Evolutionary conservation across 1,284 basidiomycete species (phyloP).

Genomic region (Irpex rosettiformis): DNA sequence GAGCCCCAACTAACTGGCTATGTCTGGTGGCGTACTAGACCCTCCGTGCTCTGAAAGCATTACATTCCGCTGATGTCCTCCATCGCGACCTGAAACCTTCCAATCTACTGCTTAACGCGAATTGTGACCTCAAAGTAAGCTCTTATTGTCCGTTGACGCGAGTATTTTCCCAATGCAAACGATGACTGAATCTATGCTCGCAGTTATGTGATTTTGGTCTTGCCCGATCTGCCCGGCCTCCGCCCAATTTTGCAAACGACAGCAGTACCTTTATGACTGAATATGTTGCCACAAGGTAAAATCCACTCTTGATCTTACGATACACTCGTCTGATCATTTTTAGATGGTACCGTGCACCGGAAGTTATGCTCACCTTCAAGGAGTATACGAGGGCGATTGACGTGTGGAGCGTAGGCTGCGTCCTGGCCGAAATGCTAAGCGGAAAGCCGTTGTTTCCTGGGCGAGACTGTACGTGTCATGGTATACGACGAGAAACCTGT

Average conservation of each 20-base stretch:
- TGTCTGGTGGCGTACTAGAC: constrained; percentile 43
- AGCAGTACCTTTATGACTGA: constrained; percentile 93
- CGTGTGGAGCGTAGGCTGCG: constrained; percentile 92
- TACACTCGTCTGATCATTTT: constrained; percentile 8
- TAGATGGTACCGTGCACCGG: constrained; percentile 94
- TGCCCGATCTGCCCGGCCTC: constrained; percentile 78
- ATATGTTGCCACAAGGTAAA: constrained; percentile 82
- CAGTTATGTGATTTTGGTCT: constrained; percentile 93
- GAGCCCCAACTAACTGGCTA: not conserved
- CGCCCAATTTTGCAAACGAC: constrained; percentile 77
- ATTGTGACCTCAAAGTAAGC: constrained; percentile 88
- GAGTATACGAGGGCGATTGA: constrained; percentile 93
- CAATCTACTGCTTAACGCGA: constrained; percentile 92
- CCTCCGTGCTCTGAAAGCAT: constrained; percentile 88
- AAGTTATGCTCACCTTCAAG: constrained; percentile 95
- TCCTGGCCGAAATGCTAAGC: constrained; percentile 91
- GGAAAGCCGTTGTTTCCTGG: constrained; percentile 91
- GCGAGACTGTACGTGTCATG: constrained; percentile 54
- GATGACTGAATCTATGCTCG: not conserved
- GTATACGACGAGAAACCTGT: not conserved
- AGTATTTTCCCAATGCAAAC: not conserved
- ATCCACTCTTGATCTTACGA: not conserved
- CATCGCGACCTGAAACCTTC: constrained; percentile 96
- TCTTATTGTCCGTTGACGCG: not conserved
- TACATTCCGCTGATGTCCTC: constrained; percentile 93